Evolutionary conservation across 257 asterid genomes (phyloP).

Genomic region (Thymus quinquecostatus): DNA sequence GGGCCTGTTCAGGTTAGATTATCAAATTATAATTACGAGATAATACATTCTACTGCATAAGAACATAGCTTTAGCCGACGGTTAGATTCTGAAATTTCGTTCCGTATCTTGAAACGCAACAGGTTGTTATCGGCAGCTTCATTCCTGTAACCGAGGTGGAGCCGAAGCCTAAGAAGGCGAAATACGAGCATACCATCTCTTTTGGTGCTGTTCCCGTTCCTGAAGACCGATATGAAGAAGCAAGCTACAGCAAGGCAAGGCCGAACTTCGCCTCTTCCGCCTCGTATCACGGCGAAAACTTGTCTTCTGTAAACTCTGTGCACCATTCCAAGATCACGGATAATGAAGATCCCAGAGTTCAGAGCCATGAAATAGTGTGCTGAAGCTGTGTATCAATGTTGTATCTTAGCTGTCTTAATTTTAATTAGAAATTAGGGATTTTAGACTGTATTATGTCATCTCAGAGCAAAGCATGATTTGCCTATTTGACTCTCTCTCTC

Average conservation of each 20-base stretch:
- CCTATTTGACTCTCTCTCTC: conserved; percentile 19
- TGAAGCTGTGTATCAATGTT: conserved; percentile 35
- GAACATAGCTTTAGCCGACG: not conserved
- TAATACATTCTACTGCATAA: not conserved
- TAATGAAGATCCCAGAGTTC: conserved; percentile 51
- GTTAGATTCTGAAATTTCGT: conserved; percentile 4
- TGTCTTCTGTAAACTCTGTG: conserved; percentile 43
- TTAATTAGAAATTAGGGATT: conserved; percentile 27
- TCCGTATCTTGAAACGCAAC: conserved; percentile 35
- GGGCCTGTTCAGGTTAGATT: conserved; percentile 80
- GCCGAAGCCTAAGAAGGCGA: conserved; percentile 63
- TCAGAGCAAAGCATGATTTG: conserved; percentile 33
- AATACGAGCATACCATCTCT: conserved; percentile 54
- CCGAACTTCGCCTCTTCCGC: conserved; percentile 46
- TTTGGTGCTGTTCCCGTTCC: conserved; percentile 48
- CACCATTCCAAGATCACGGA: conserved; percentile 47
- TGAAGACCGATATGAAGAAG: conserved; percentile 32
- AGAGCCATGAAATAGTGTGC: conserved; percentile 55
- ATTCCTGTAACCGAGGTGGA: conserved; percentile 50
- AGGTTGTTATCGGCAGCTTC: conserved; percentile 89
- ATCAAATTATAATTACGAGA: conserved; percentile 1
- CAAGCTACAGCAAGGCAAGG: conserved; percentile 42
- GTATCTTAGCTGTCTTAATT: conserved; percentile 36
- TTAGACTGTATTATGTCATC: conserved; percentile 30
- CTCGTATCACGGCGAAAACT: conserved; percentile 56